Conservation (phyloP, 2,329 filamentous ascomycete genomes). For the Monosporascus sp. region DNA sequence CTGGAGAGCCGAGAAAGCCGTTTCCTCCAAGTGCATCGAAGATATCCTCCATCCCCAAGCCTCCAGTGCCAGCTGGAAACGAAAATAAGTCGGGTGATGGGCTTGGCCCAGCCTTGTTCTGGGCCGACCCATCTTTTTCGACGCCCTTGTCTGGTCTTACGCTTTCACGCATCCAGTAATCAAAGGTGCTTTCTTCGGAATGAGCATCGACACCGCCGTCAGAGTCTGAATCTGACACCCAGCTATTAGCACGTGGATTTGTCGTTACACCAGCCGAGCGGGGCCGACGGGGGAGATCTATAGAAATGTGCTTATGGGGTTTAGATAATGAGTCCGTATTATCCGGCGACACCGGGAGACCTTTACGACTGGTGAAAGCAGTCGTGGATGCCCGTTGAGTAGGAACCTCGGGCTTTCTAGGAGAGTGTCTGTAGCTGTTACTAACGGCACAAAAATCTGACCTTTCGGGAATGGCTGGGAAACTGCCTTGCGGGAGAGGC, state of each 20-base stretch:
- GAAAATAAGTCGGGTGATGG: slow-evolving; percentile 50
- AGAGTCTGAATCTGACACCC: slow-evolving; percentile 44
- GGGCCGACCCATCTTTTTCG: slow-evolving; percentile 1
- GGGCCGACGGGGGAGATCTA: slow-evolving; percentile 33
- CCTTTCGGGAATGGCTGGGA: slow-evolving; percentile 18
- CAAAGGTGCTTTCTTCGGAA: slow-evolving; percentile 40
- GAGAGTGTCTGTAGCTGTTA: slow-evolving; percentile 10
- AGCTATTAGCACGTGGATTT: slow-evolving; percentile 35
- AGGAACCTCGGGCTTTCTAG: slow-evolving; percentile 2
- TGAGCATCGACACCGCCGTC: slow-evolving; percentile 36
- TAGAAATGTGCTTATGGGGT: slow-evolving; percentile 17
- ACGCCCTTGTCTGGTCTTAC: slow-evolving; percentile 33
- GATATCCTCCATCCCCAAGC: slow-evolving; percentile 45
- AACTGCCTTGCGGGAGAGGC: slow-evolving; percentile 7
- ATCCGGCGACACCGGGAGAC: slow-evolving; percentile 14
- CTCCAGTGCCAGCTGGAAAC: slow-evolving; percentile 38
- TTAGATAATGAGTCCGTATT: slow-evolving; percentile 24
- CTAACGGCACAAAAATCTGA: slow-evolving; percentile 22
- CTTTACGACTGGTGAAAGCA: slow-evolving; percentile 26
- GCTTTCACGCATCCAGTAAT: slow-evolving; percentile 55
- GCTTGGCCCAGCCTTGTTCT: slow-evolving; percentile 10
- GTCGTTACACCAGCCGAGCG: slow-evolving; percentile 44
- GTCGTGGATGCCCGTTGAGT: slow-evolving; percentile 26
- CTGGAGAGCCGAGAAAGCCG: slow-evolving; percentile 25
- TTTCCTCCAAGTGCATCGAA: slow-evolving; percentile 36